These are phyloP conservation scores for Lactarius hatsudake DNA, from an alignment of 768 basidiomycete genomes.

Conservation along the genomic window DNA sequence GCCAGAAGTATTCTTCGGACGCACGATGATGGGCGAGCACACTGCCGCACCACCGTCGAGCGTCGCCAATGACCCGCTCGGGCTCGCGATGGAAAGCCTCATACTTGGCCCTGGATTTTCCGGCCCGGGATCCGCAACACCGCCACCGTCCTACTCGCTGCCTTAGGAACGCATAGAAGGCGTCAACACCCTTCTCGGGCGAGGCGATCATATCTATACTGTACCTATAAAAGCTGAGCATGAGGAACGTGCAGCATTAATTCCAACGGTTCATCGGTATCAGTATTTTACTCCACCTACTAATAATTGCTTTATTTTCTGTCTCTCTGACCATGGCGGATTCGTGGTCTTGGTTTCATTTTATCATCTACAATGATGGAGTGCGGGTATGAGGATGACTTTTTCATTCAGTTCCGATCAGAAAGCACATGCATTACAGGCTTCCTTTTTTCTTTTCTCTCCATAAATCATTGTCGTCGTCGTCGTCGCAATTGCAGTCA, in stretches of 20 bases:
- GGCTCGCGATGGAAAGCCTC: slow-evolving; percentile 40
- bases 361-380: not conserved
- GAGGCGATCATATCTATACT: not conserved
- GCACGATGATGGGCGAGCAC: slow-evolving; percentile 36
- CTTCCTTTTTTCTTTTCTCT: not conserved
- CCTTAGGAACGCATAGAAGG: slow-evolving; percentile 2
- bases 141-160: slow-evolving; percentile 25
- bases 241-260: not conserved
- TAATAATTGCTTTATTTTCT: slow-evolving; percentile 1
- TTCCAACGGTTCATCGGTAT: not conserved
- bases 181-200: not conserved
- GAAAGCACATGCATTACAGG: not conserved
- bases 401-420: not conserved
- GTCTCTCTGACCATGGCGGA: not conserved
- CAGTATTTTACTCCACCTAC: not conserved
- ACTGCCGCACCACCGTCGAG: slow-evolving; percentile 37
- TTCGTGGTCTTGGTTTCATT: not conserved
- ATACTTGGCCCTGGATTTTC: slow-evolving; percentile 18
- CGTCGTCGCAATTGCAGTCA: not conserved
- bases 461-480: not conserved
- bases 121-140: slow-evolving; percentile 10
- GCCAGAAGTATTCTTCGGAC: slow-evolving; percentile 83
- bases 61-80: slow-evolving; percentile 37
- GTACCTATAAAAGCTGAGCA: not conserved
- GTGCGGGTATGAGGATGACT: not conserved